phyloP scores from a whole-genome alignment of 2,329 filamentous ascomycete genomes.

The Ascochyta lentis region DNA sequence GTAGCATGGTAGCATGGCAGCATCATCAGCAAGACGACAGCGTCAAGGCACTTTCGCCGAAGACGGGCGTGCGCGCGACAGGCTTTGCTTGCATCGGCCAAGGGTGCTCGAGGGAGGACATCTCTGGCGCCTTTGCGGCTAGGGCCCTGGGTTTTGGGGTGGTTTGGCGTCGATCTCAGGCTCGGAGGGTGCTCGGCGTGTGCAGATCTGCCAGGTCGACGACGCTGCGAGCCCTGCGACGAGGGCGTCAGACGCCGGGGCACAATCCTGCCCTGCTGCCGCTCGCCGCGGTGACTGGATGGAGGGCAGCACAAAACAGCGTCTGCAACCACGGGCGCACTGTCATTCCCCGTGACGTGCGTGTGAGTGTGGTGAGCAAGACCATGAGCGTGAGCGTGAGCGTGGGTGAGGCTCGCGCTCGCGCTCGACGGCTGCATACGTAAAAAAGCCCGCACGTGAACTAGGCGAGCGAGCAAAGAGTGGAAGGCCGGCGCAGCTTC shows the following conservation, averaged over 20 bases:
- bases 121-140: constrained; percentile 9
- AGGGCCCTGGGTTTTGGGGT: constrained; percentile 9
- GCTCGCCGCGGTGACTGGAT: neutral
- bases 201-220: constrained; percentile 15
- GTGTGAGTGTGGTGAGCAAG: neutral
- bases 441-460: neutral
- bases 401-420: too few species aligned
- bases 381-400: too few species aligned
- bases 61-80: constrained; percentile 9
- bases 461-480: constrained; percentile 1
- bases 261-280: neutral
- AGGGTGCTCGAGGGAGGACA: constrained; percentile 13
- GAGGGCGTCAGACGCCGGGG: neutral
- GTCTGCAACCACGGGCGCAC: neutral
- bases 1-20: too few species aligned
- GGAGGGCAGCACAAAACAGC: neutral
- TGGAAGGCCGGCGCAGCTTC: neutral
- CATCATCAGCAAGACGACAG: neutral
- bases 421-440: too few species aligned
- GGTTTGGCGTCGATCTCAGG: constrained; percentile 17
- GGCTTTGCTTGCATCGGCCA: constrained; percentile 14
- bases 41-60: constrained; percentile 1
- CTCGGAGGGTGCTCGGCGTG: constrained; percentile 20
- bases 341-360: neutral
- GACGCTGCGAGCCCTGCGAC: neutral